phyloP scores from a whole-genome alignment of 805 yeast species.

The Nakazawaea sp. region DNA sequence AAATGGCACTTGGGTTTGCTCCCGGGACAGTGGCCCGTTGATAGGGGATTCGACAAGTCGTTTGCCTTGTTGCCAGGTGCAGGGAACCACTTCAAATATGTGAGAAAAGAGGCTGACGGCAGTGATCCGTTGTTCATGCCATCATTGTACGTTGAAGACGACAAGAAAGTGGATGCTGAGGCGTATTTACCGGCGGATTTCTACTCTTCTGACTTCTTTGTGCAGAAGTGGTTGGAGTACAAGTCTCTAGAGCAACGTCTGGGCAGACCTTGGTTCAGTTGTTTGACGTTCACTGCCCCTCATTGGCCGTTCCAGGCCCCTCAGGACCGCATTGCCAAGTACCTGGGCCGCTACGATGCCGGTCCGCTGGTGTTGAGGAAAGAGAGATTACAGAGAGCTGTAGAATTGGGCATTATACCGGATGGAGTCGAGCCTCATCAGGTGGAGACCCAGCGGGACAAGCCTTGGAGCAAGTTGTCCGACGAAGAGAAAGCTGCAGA shows the following conservation, averaged over 20 bases:
- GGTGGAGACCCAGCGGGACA: conserved; percentile 33
- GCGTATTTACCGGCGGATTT: conserved; percentile 37
- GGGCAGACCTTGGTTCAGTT: conserved; percentile 48
- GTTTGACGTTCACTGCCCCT: conserved; percentile 55
- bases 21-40: conserved; percentile 39
- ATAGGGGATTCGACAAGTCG: conserved; percentile 43
- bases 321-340: conserved; percentile 34
- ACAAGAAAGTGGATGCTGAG: conserved; percentile 27
- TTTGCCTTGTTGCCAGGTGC: conserved; percentile 49
- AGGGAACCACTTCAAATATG: conserved; percentile 47
- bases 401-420: conserved; percentile 38
- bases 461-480: conserved; percentile 36
- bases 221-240: conserved; percentile 34
- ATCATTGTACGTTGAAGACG: conserved; percentile 34
- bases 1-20: conserved; percentile 55
- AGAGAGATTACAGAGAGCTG: conserved; percentile 31
- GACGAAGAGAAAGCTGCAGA: conserved; percentile 30
- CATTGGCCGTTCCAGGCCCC: conserved; percentile 68
- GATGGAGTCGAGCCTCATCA: conserved; percentile 37
- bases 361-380: conserved; percentile 41
- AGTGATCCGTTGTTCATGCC: conserved; percentile 28
- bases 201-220: conserved; percentile 37
- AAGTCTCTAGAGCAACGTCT: conserved; percentile 23
- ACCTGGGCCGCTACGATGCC: conserved; percentile 37
- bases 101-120: conserved; percentile 27